Conservation (phyloP, 768 basidiomycete genomes). For the Rhodotorula diobovata region DNA sequence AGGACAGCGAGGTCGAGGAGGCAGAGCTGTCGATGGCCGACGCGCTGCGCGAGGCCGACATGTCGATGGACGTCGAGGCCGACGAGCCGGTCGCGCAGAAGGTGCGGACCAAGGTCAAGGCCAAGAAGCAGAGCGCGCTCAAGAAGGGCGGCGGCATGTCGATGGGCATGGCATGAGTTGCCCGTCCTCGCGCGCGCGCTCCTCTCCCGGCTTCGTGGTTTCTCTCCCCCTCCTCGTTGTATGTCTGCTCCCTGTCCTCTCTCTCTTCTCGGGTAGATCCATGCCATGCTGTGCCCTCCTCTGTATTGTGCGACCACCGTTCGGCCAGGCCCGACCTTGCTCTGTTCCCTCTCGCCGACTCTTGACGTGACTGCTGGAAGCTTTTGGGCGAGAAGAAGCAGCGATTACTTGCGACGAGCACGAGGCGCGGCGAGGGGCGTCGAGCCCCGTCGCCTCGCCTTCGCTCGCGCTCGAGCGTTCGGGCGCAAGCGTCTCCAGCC, state of each 20-base stretch:
- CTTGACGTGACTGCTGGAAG: no score
- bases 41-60: constrained; percentile 34
- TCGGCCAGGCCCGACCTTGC: no score
- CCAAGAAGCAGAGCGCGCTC: constrained; percentile 27
- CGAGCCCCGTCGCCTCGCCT: no score
- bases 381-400: no score
- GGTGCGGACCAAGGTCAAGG: constrained; percentile 38
- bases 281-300: no score
- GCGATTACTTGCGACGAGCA: no score
- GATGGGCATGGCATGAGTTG: constrained; percentile 29
- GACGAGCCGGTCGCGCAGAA: constrained; percentile 21
- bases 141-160: constrained; percentile 29
- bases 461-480: no score
- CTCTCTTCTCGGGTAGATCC: background rate
- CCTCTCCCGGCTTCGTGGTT: background rate
- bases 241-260: background rate
- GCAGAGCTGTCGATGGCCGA: constrained; percentile 32
- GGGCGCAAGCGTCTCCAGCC: no score
- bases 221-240: background rate
- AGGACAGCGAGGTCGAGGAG: constrained; percentile 10
- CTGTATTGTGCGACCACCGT: no score
- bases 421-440: no score
- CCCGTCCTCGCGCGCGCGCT: background rate
- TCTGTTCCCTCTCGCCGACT: no score
- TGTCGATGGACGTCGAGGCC: constrained; percentile 25